Evolutionary conservation across 2,329 filamentous ascomycete species (phyloP).

Genomic region (Diplocarpon rosae): DNA sequence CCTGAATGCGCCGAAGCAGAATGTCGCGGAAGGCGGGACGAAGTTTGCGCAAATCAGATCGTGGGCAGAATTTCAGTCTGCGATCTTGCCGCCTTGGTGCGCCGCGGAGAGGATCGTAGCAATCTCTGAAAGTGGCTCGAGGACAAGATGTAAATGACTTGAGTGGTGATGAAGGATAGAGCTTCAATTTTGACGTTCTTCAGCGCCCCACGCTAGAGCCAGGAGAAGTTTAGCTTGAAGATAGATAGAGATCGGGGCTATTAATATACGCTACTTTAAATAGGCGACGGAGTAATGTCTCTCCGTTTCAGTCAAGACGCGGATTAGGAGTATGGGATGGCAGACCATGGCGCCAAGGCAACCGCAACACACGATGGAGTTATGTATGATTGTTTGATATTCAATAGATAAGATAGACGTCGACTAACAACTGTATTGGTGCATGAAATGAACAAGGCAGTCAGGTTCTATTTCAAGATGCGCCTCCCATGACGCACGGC

Average conservation of each 20-base stretch:
- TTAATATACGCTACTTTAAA: too few relatives aligned
- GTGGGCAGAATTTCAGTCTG: background rate
- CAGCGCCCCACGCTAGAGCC: background rate
- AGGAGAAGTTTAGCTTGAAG: background rate
- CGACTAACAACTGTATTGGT: too few relatives aligned
- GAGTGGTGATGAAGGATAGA: background rate
- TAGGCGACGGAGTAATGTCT: too few relatives aligned
- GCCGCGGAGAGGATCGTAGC: background rate
- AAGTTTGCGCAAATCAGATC: background rate
- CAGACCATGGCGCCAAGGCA: too few relatives aligned
- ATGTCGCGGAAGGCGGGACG: conserved; percentile 1
- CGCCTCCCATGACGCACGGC: too few relatives aligned
- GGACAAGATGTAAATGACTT: background rate
- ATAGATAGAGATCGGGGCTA: background rate
- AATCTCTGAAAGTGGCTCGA: background rate
- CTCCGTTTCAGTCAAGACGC: too few relatives aligned
- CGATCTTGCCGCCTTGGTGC: background rate
- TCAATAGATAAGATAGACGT: too few relatives aligned
- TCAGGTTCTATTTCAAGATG: too few relatives aligned
- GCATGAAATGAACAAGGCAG: too few relatives aligned
- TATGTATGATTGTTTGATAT: too few relatives aligned
- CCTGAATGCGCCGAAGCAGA: background rate
- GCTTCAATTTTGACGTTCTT: background rate
- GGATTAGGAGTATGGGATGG: too few relatives aligned
- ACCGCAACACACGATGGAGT: too few relatives aligned